Percentiles rank a stretch among this genome's conserved stretches.
phyloP scores from a whole-genome alignment of 2,329 filamentous ascomycete species.

The Hypoxylon sp. region DNA sequence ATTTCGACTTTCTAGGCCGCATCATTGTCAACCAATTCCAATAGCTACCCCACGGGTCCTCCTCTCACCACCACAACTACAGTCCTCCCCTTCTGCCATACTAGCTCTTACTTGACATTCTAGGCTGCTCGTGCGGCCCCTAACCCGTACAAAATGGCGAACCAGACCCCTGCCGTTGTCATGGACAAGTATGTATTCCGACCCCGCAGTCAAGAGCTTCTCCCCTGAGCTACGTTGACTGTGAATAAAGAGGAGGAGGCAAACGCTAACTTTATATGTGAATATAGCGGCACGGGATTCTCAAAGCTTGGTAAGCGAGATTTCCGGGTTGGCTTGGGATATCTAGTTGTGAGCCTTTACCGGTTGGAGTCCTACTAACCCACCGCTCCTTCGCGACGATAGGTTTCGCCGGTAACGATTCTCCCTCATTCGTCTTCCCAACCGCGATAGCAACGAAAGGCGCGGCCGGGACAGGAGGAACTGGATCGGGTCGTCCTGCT shows the following conservation, averaged over 20 bases:
- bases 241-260: conserved; percentile 18
- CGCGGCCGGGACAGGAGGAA: conserved; percentile 77
- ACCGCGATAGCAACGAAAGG: conserved; percentile 98
- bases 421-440: conserved; percentile 98
- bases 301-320: conserved; percentile 89
- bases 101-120: conserved; percentile 4
- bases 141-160: conserved; percentile 78
- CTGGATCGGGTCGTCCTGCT: conserved; percentile 88
- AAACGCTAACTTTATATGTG: conserved; percentile 59
- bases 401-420: conserved; percentile 99
- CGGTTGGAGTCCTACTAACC: conserved; percentile 43
- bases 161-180: conserved; percentile 99
- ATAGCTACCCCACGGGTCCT: conserved; percentile 36
- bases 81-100: not conserved
- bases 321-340: conserved; percentile 15
- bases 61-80: conserved; percentile 28
- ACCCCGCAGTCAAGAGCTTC: conserved; percentile 41
- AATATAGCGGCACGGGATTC: conserved; percentile 93
- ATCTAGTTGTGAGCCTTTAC: conserved; percentile 23
- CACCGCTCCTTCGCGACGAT: conserved; percentile 46
- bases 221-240: conserved; percentile 18
- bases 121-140: conserved; percentile 41
- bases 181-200: conserved; percentile 96
- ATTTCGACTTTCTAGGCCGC: conserved; percentile 42
- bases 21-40: conserved; percentile 38